A percentile compares a stretch with the other conserved stretches of the same genome.
These are phyloP conservation scores for Schizosaccharomyces lindneri DNA, from an alignment of 805 yeast genomes.

Conservation along the genomic window DNA sequence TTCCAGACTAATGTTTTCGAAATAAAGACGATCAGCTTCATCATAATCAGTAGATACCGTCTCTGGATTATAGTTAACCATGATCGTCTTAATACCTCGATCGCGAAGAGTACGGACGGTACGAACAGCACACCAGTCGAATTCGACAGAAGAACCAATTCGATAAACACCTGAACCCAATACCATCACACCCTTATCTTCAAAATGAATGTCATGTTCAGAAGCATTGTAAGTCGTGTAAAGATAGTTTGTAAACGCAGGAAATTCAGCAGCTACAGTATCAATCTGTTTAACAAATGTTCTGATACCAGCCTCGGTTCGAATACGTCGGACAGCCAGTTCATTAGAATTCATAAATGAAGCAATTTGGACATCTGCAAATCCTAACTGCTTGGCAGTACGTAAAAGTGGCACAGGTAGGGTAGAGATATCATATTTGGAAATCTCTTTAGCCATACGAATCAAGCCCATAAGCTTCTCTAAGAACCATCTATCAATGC, in stretches of 20 bases:
- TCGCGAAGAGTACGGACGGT: slow-evolving; percentile 85
- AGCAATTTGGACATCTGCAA: slow-evolving; percentile 91
- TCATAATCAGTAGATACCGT: slow-evolving; percentile 96
- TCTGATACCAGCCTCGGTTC: slow-evolving; percentile 63
- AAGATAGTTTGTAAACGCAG: slow-evolving; percentile 84
- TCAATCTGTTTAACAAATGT: slow-evolving; percentile 95
- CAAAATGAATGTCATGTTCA: slow-evolving; percentile 56
- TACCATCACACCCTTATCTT: slow-evolving; percentile 80
- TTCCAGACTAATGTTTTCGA: slow-evolving; percentile 84
- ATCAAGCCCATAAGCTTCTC: slow-evolving; percentile 59
- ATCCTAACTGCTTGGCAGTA: slow-evolving; percentile 88
- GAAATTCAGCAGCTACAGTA: slow-evolving; percentile 95
- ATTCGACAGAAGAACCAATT: slow-evolving; percentile 94
- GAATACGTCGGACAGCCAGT: slow-evolving; percentile 68
- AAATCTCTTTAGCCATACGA: slow-evolving; percentile 30
- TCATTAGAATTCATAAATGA: slow-evolving; percentile 70
- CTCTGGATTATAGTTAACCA: slow-evolving; percentile 96
- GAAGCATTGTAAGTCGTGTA: slow-evolving; percentile 91
- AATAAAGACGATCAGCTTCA: slow-evolving; percentile 90
- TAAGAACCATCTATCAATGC: slow-evolving; percentile 90
- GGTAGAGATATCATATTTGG: slow-evolving; percentile 14
- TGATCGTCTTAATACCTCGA: slow-evolving; percentile 67
- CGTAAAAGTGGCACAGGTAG: slow-evolving; percentile 39
- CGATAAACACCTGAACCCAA: slow-evolving; percentile 98
- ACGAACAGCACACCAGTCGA: slow-evolving; percentile 97